These are phyloP conservation scores for Colletotrichum navitas DNA, from an alignment of 2,329 filamentous ascomycete species.

Conservation along the genomic window DNA sequence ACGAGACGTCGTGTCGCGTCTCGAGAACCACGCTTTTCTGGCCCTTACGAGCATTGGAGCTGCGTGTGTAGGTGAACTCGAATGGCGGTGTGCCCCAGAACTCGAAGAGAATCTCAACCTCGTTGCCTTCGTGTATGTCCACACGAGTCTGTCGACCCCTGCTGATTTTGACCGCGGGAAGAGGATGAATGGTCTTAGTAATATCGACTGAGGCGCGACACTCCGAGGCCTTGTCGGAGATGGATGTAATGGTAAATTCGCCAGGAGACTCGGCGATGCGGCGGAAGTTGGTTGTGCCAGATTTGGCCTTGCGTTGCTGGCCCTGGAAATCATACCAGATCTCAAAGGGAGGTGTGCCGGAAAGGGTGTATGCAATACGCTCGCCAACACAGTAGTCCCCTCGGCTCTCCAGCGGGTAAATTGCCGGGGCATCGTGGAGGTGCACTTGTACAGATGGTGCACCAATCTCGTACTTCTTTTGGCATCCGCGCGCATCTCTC, in stretches of 20 bases:
- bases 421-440: slow-evolving; percentile 92
- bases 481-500: slow-evolving; percentile 87
- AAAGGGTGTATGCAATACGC: slow-evolving; percentile 90
- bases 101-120: slow-evolving; percentile 93
- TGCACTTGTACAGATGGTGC: slow-evolving; percentile 88
- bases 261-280: slow-evolving; percentile 94
- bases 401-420: slow-evolving; percentile 86
- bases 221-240: slow-evolving; percentile 89
- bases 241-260: slow-evolving; percentile 85
- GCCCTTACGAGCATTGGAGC: slow-evolving; percentile 84
- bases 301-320: slow-evolving; percentile 81
- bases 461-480: slow-evolving; percentile 78
- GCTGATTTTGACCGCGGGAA: slow-evolving; percentile 91
- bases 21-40: slow-evolving; percentile 86
- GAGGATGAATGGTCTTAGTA: slow-evolving; percentile 86
- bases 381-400: slow-evolving; percentile 96
- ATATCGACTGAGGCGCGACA: slow-evolving; percentile 86
- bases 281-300: slow-evolving; percentile 85
- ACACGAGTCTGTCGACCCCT: slow-evolving; percentile 84
- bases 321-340: slow-evolving; percentile 92
- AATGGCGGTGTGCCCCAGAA: slow-evolving; percentile 97
- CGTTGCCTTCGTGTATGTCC: slow-evolving; percentile 96
- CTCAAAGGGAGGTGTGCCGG: slow-evolving; percentile 91
- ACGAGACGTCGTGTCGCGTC: slow-evolving; percentile 87
- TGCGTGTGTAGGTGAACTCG: slow-evolving; percentile 96